Base-by-base conservation (phyloP, 345 rosid species). In the Balakata baccata region DNA sequence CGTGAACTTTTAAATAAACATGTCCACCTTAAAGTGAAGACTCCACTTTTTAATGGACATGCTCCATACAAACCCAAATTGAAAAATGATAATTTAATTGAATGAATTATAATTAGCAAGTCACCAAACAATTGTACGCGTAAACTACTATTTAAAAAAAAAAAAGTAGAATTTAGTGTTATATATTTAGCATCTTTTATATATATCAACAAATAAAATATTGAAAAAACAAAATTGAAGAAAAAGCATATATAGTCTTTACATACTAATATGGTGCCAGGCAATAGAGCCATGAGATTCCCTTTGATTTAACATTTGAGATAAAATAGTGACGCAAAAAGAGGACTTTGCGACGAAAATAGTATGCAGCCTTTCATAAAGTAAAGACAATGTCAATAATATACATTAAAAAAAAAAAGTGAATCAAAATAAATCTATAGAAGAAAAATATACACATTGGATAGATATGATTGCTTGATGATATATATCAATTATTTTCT, bases 261-360 rank as follows among this genome's bases (percentile, higher is more conserved):
- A 52, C 14, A 10, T 60, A 25, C 16, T 10, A 29, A 11, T 23
- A 12, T n/a, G n/a, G 38, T 29, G 6, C 14, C 5, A 61, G 54
- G 37, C 20, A 47, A n/a, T n/a, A 60, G 37, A 51, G n/a, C 56
- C 25, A 20, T 22, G 64, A 25, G 69, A 54, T 53, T 74, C 54
- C 20, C 71, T 29, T 47, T 56, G 58, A 74, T 46, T n/a, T 23
- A 73, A 73, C 70, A 41, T 12, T 38, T 63, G 58, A 59, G 25
- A 70, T 20, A 43, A 69, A 63, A 69, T 29, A 7, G 18, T 71
- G 75, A 47, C 67, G 47, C 66, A 71, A 61, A 61, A 49, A 47
- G 67, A 61, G 67, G 57, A 46, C 29, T 72, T 18, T 45, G 5
- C 11, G 51, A 57, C 18, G 51, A 39, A 39, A 63, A 62, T 63